Base-by-base conservation (phyloP, 345 rosid genomes). In the Salix exigua region DNA sequence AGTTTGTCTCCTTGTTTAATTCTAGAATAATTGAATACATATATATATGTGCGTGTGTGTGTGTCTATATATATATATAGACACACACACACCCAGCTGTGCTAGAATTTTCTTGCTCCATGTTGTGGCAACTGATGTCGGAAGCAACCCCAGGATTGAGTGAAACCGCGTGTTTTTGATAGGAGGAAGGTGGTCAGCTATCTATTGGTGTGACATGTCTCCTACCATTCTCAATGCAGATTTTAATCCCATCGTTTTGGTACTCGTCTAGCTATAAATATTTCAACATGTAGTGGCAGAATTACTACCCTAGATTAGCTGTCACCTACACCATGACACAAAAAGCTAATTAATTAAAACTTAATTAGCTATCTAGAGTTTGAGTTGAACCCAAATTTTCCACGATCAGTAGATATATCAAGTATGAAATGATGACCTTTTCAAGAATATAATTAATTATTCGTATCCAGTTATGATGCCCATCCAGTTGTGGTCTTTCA, bases 181-280 rank as follows among this genome's bases (percentile, higher is more conserved):
- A 6, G 53, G 75, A 51, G 72, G 30, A 44, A 44, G 72, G 78
- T 53, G 67, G 78, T 73, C 72, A 68, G 51, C 75, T 42, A 61
- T 78, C 77, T 21, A 50, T 71, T 18, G 70, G 74, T 78, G 68
- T 66, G 50, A 70, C 44, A 40, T 62, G 48, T 70, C 66, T 53
- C 72, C 80, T 66, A 37, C 37, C 74, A 33, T 46, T 28, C 66
- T 65, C 33, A 42, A 70, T 5, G 16, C 50, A 60, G 51, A 53
- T 25, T 38, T 37, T 18, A 14, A 35, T 53, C 13, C 19, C 28
- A 31, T 60, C 25, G 38, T 75, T 53, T 31, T 23, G 70, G 48
- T 25, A 61, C 64, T 69, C 65, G 25, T 60, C 82, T 42, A 42
- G 46, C 46, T 46, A 33, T 38, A 38, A 18, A 17, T 40, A 25